Conservation (phyloP, 116 monocot species). For the Posidonia oceanica region DNA sequence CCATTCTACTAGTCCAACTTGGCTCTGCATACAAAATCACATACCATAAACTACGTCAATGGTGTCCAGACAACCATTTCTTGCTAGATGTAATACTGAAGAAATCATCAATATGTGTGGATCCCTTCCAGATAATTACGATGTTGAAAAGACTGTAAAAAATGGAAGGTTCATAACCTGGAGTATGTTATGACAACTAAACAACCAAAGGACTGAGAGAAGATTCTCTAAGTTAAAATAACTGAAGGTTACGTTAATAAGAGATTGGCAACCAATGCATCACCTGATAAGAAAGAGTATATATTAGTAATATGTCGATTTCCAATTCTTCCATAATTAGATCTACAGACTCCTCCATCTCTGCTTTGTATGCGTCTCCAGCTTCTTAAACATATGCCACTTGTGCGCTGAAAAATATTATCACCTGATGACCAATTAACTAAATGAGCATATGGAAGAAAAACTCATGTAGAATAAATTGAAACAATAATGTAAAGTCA, state of each 20-base stretch:
- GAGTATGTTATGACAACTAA: no score
- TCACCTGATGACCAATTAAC: slow-evolving; percentile 45
- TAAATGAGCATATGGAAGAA: neutral
- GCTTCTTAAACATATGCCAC: slow-evolving; percentile 98
- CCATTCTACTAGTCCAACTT: slow-evolving; percentile 98
- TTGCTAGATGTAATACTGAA: no score
- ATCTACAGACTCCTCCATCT: slow-evolving; percentile 96
- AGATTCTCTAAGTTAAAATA: no score
- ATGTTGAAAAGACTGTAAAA: no score
- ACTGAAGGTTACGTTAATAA: no score
- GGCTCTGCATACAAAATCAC: slow-evolving; percentile 33
- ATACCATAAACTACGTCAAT: neutral
- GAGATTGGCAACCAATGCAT: neutral
- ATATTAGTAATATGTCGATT: slow-evolving; percentile 61
- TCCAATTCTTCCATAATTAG: slow-evolving; percentile 95
- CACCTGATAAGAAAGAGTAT: slow-evolving; percentile 96
- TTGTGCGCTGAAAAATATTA: slow-evolving; percentile 98
- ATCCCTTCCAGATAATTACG: no score
- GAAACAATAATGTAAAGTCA: no score
- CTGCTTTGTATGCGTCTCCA: slow-evolving; percentile 95
- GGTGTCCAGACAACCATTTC: neutral
- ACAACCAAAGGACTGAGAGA: no score
- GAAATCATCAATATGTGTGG: no score
- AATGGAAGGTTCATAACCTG: no score
- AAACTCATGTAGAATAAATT: no score